These are phyloP conservation scores for Elongisporangium prolatum DNA, from an alignment of 352 stramenopile genomes.

Conservation along the genomic window DNA sequence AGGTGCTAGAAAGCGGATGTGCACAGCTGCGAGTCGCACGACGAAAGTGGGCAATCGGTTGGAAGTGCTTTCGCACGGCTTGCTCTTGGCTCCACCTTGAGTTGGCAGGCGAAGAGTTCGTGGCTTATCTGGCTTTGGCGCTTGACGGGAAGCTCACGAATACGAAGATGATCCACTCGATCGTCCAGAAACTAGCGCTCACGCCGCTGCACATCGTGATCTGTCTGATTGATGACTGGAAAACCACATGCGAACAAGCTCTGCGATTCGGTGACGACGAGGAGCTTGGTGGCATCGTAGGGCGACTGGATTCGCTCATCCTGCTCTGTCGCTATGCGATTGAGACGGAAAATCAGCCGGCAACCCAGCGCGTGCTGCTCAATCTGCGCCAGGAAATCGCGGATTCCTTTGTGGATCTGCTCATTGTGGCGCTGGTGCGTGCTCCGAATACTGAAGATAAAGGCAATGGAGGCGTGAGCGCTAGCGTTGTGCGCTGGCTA, in stretches of 20 bases:
- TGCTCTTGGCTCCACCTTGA: conserved; percentile 54
- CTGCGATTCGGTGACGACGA: conserved; percentile 4
- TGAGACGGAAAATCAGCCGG: conserved; percentile 6
- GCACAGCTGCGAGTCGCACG: conserved; percentile 17
- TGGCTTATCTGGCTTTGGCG: conserved; percentile 39
- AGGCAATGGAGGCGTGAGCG: not conserved
- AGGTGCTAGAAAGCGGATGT: conserved; percentile 28
- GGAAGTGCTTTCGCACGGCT: conserved; percentile 58
- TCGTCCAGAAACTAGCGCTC: conserved; percentile 29
- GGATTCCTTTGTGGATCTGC: conserved; percentile 27
- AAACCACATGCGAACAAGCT: conserved; percentile 10
- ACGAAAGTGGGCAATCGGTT: conserved; percentile 44
- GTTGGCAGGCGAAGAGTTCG: conserved; percentile 21
- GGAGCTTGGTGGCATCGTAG: not conserved
- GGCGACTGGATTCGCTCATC: conserved; percentile 21
- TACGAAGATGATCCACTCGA: conserved; percentile 22
- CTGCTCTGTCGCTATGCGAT: conserved; percentile 42
- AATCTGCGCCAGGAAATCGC: conserved; percentile 46
- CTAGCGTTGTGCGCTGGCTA: conserved; percentile 16
- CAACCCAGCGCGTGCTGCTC: conserved; percentile 34
- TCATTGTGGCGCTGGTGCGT: conserved; percentile 37
- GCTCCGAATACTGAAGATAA: not conserved
- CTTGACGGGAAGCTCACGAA: conserved; percentile 52
- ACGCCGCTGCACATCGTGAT: conserved; percentile 16
- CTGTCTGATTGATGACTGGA: conserved; percentile 48